Evolutionary conservation across 2,329 filamentous ascomycete species (phyloP), one percentile per base, ranked within the genome.

Genomic region (Aspergillus caelatus): DNA sequence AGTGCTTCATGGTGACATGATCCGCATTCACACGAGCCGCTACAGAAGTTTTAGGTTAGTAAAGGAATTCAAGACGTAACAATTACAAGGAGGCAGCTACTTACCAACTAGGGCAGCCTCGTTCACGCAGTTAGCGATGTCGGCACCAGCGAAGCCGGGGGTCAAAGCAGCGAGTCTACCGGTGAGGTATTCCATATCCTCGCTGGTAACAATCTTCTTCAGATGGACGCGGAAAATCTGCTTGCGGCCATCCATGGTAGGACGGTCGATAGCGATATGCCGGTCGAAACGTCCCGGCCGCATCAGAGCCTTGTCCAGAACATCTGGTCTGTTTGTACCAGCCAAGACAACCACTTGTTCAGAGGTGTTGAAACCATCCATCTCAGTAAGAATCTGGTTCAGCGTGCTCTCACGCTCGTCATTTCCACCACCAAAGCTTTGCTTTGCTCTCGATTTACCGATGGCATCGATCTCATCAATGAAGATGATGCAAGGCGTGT

Each of bases 391-490:
- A 65, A 99, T 98, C 81, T 99, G 95, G 80, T 99, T 99, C 32
- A 99, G 88, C 0, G 95, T 99, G 55, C 92, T 92, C 81, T 99
- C 95, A 65, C 95, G 91, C 82, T 99, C 95, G 75, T 99, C 95
- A 74, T 98, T 98, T 65, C 95, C 95, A 67, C 94, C 94, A 45
- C 91, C 91, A 63, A 92, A 92, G 68, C 90, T 91, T 41, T 90
- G 88, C 75, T 97, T 96, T 26, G 89, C 85, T 81, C 95, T 88
- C 61, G 94, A 91, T 76, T 94, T 93, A 71, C 95, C 95, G 72
- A 99, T 97, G 62, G 95, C 95, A 77, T 99, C 95, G 72, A 99
- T 99, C 80, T 99, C 95, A 76, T 99, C 95, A 70, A 99, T 98
- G 83, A 99, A 99, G 79, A 99, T 96, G 79, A 99, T 99, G 81